Evolutionary conservation across 768 basidiomycete genomes (phyloP).

Genomic region (Mycena haematopus): DNA sequence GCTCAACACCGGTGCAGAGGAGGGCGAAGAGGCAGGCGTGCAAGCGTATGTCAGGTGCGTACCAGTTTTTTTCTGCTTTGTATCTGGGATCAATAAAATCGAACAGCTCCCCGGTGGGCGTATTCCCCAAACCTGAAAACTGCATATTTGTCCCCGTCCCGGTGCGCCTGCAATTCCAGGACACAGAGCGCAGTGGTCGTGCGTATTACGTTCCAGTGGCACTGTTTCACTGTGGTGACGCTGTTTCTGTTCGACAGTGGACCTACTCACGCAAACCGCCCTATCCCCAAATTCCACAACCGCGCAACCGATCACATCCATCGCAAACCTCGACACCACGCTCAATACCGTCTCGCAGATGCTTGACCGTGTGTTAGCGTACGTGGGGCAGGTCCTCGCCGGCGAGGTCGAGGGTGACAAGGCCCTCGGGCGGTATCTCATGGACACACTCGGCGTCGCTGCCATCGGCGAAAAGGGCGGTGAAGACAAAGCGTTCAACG

Average conservation of each 20-base stretch:
- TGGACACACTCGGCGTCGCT: constrained; percentile 83
- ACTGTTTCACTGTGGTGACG: constrained; percentile 10
- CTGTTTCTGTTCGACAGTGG: constrained; percentile 57
- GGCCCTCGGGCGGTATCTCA: constrained; percentile 87
- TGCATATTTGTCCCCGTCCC: constrained; percentile 93
- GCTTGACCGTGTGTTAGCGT: constrained; percentile 84
- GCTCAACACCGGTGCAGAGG: constrained; percentile 83
- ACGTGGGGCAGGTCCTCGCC: constrained; percentile 80
- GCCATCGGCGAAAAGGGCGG: constrained; percentile 74
- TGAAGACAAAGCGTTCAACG: constrained; percentile 66
- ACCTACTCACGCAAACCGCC: constrained; percentile 66
- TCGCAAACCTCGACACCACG: constrained; percentile 79
- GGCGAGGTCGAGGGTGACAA: constrained; percentile 84
- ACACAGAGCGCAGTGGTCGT: constrained; percentile 87
- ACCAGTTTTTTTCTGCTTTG: constrained; percentile 4
- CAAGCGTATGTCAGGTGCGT: constrained; percentile 86
- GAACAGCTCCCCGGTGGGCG: constrained; percentile 83
- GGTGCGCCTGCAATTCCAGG: constrained; percentile 83
- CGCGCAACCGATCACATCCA: constrained; percentile 66
- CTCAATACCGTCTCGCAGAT: constrained; percentile 73
- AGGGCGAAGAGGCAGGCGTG: constrained; percentile 69
- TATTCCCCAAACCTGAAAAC: constrained; percentile 91
- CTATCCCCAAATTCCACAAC: constrained; percentile 52
- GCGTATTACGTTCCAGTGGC: constrained; percentile 40
- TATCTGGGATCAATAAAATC: constrained; percentile 9